Conservation (phyloP, 1,284 basidiomycete species). For the Meira nashicola region DNA sequence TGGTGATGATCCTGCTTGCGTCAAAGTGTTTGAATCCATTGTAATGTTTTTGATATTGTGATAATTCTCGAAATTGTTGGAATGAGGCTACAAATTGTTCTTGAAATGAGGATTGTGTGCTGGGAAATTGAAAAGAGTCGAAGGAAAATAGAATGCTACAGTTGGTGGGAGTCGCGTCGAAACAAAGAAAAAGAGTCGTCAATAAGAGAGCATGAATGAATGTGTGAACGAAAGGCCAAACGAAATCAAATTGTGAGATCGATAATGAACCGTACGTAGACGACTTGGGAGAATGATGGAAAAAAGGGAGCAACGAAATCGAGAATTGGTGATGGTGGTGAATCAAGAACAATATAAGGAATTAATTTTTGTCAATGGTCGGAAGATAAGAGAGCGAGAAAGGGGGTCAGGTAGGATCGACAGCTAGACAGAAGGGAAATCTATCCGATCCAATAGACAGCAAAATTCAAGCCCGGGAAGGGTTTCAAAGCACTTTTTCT, state of each 20-base stretch:
- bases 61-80: slow-evolving; percentile 1
- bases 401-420: background rate
- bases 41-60: background rate
- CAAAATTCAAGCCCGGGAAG: no score
- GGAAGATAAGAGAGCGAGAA: background rate
- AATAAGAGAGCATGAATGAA: background rate
- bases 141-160: background rate
- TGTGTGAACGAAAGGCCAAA: background rate
- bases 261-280: background rate
- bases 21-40: background rate
- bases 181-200: background rate
- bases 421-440: no score
- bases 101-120: background rate
- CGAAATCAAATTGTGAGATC: background rate
- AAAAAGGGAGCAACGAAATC: background rate
- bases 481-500: no score
- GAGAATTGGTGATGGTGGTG: background rate
- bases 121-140: background rate
- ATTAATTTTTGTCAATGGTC: background rate
- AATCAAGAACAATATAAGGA: background rate
- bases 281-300: background rate
- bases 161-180: background rate
- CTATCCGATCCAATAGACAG: no score
- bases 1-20: background rate
- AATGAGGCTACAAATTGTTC: background rate